Conservation (phyloP, 306 rosid species). For the Spatholobus suberectus region DNA sequence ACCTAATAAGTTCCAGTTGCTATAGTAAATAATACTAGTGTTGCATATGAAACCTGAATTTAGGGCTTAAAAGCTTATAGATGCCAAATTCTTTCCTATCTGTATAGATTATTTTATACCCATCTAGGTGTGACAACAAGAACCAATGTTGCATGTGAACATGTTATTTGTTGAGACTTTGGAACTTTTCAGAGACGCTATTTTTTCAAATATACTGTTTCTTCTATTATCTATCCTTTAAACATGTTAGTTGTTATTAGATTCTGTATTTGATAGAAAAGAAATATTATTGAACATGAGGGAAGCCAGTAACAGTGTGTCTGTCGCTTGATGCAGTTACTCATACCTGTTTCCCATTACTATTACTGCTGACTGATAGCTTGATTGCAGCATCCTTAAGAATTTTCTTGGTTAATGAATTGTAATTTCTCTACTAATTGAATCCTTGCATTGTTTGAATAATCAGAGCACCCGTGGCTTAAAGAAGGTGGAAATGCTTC, state of each 20-base stretch:
- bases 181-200: background rate
- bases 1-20: background rate
- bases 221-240: background rate
- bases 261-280: background rate
- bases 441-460: constrained; percentile 40
- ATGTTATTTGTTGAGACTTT: constrained; percentile 11
- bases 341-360: background rate
- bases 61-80: background rate
- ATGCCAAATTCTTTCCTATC: background rate
- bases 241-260: constrained; percentile 23
- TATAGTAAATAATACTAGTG: background rate
- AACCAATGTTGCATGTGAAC: background rate
- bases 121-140: background rate
- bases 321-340: background rate
- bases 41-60: background rate
- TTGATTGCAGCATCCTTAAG: background rate
- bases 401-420: background rate
- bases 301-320: background rate
- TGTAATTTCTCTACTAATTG: constrained; percentile 36
- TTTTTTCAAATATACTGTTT: constrained; percentile 6
- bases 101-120: background rate
- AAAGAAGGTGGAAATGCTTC: constrained; percentile 92
- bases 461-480: constrained; percentile 90
- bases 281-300: background rate
- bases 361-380: background rate